Base-by-base conservation (phyloP, 1,139 yeast genomes). In the Yamadazyma songkhlaensis region DNA sequence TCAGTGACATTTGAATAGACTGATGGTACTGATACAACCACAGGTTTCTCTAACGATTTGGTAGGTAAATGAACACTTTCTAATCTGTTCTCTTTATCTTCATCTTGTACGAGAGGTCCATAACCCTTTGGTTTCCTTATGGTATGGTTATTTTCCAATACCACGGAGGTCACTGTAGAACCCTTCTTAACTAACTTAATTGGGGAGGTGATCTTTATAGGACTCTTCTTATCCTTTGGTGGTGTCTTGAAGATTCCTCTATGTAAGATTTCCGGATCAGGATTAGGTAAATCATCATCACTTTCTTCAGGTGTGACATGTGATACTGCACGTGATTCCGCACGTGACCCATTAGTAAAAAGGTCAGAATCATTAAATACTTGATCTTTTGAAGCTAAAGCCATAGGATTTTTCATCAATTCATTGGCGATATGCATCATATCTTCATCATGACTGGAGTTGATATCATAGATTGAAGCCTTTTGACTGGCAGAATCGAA, bases 191-290 rank as follows among this genome's bases (percentile, higher is more conserved):
- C 57, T 29, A 67, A 46, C 40, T 58, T 47, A 24, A 67, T 54
- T 1, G 76, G 75, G 2, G 71, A 64, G 6, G 65, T 63, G 38
- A 69, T 66, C 45, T 70, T 69, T 31, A 70, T 69, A 3, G 72
- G 67, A 17, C 60, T 39, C 8, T 12, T 8, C 9, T 30, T 33
- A 17, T 24, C 23, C 36, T 43, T 49, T 25, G 64, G 62, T 21
- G 65, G 62, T 8, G 63, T 60, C 36, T 57, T 59, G 49, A 58
- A 58, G 21, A 56, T 55, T 36, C 41, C 42, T n/a, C 14, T 47
- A 29, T 49, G 45, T 6, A 59, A 44, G 34, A 64, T 51, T 25
- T 62, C 70, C 6, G 64, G 62, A 40, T 63, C 67, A 15, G 72
- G 70, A 33, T 66, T 70, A 3, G 71, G 70, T 45, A 63, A 61